A percentile compares a stretch with the other conserved stretches of the same genome.
These are phyloP conservation scores for Gracilariopsis chorda DNA, from an alignment of 23 red algal species.

Conservation along the genomic window DNA sequence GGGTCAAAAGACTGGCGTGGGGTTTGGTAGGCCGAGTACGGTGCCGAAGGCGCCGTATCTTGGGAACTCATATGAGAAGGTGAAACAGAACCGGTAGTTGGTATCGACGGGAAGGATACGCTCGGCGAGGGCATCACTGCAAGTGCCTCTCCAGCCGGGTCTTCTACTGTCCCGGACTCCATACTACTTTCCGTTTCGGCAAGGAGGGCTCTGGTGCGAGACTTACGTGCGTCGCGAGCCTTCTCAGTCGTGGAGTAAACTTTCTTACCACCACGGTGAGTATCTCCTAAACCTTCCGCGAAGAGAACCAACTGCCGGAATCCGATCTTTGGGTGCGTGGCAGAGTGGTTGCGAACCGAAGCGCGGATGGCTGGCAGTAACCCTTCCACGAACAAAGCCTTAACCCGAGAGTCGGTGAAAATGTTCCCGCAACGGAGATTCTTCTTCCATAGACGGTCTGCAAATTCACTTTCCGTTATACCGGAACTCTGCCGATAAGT, in stretches of 20 bases:
- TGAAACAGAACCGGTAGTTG: background rate
- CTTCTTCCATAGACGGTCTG: background rate
- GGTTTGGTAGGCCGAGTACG: background rate
- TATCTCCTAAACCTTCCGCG: background rate
- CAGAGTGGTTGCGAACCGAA: background rate
- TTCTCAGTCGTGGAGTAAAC: background rate
- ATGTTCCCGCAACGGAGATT: background rate
- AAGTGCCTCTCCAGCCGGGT: background rate
- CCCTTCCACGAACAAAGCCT: constrained; percentile 3
- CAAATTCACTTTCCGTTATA: background rate
- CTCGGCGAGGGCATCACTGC: background rate
- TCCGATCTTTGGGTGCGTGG: background rate
- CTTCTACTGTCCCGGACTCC: background rate
- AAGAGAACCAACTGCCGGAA: background rate
- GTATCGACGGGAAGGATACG: background rate
- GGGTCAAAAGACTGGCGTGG: background rate
- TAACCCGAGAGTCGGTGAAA: background rate
- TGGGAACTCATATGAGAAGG: background rate
- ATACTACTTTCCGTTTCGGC: background rate
- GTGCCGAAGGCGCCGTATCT: background rate
- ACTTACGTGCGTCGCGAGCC: background rate
- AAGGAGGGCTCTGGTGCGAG: background rate
- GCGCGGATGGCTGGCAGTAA: background rate
- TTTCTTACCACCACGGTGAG: background rate
- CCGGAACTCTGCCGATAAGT: background rate